Evolutionary conservation across 352 stramenopile genomes (phyloP).

Genomic region (Globisporangium abappressorium): DNA sequence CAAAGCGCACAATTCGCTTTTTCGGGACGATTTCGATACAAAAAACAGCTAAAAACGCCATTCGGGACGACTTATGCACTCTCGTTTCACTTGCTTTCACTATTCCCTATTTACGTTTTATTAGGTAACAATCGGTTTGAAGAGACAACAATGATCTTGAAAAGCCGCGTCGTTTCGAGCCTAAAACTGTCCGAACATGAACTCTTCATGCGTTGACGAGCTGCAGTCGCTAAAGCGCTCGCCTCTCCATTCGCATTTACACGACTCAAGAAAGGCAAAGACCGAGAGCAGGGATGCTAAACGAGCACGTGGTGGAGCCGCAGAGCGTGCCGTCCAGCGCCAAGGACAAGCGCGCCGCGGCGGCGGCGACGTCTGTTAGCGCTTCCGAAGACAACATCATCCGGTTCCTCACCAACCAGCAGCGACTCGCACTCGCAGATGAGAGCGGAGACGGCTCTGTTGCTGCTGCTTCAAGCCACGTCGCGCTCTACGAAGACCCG

Average conservation of each 20-base stretch:
- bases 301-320: not conserved
- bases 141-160: not conserved
- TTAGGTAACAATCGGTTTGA: not conserved
- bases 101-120: too few relatives aligned
- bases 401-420: conserved; percentile 28
- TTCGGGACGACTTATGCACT: too few relatives aligned
- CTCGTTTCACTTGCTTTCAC: too few relatives aligned
- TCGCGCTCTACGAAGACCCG: conserved; percentile 51
- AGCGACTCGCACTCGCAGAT: conserved; percentile 8
- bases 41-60: too few relatives aligned
- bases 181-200: not conserved
- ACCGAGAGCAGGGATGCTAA: not conserved
- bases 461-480: not conserved
- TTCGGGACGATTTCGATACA: too few relatives aligned
- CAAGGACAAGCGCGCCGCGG: not conserved
- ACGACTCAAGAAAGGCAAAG: not conserved
- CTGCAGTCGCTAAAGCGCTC: not conserved
- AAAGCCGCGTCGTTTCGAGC: conserved; percentile 2
- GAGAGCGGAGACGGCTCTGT: not conserved
- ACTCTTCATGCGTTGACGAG: not conserved
- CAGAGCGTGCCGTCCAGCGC: not conserved
- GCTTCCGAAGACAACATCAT: conserved; percentile 47
- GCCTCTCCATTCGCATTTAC: not conserved
- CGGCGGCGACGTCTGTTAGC: not conserved
- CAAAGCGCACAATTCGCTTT: too few relatives aligned